These are phyloP conservation scores for Parietaria judaica DNA, from an alignment of 306 rosid species.

Conservation along the genomic window DNA sequence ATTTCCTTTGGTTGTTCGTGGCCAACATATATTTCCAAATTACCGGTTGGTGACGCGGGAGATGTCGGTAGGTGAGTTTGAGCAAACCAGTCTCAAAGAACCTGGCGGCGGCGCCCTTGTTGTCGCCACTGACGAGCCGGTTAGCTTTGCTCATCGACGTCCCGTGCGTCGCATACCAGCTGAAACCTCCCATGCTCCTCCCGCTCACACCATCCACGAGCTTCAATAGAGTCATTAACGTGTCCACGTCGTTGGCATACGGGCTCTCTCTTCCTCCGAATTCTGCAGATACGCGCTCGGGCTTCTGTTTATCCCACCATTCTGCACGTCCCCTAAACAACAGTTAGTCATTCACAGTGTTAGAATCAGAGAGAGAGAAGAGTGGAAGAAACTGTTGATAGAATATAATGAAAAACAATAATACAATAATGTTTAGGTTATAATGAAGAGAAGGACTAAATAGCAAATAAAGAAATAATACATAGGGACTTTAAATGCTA, in stretches of 20 bases:
- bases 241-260: slow-evolving; percentile 51
- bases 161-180: slow-evolving; percentile 75
- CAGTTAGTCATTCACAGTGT: neutral
- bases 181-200: slow-evolving; percentile 53
- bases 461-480: too few relatives aligned
- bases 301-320: slow-evolving; percentile 70
- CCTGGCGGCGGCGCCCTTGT: slow-evolving; percentile 78
- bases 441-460: too few relatives aligned
- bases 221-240: slow-evolving; percentile 59
- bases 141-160: slow-evolving; percentile 84
- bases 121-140: slow-evolving; percentile 79
- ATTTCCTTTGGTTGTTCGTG: too few relatives aligned
- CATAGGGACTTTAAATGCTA: too few relatives aligned
- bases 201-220: slow-evolving; percentile 47
- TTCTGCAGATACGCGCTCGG: slow-evolving; percentile 72
- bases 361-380: too few relatives aligned
- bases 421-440: too few relatives aligned
- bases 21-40: neutral
- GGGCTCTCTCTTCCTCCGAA: slow-evolving; percentile 59
- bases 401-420: too few relatives aligned
- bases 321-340: slow-evolving; percentile 48
- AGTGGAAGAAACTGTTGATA: too few relatives aligned
- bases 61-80: slow-evolving; percentile 6
- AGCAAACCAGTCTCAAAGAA: slow-evolving; percentile 65
- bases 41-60: slow-evolving; percentile 23